A percentile compares a stretch with the other conserved stretches of the same genome.
These are phyloP conservation scores for Phialophora tarda DNA, from an alignment of 2,329 filamentous ascomycete species.

Conservation along the genomic window DNA sequence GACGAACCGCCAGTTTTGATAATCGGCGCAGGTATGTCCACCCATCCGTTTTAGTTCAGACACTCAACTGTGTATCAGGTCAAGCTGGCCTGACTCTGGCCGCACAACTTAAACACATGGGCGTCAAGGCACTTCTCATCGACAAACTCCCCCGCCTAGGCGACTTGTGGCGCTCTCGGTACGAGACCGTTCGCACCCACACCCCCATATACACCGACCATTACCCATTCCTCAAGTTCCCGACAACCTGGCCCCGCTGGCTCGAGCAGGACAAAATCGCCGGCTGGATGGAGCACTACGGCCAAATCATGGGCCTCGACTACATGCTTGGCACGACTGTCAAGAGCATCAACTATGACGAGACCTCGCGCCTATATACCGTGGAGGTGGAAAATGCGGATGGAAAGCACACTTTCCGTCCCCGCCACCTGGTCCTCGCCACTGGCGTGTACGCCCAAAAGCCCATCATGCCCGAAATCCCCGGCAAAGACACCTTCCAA, in stretches of 20 bases:
- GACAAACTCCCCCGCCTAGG: constrained; percentile 64
- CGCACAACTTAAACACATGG: constrained; percentile 64
- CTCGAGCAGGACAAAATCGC: constrained; percentile 56
- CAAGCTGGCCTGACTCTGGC: constrained; percentile 60
- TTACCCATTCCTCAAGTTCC: constrained; percentile 41
- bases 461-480: constrained; percentile 48
- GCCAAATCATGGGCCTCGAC: constrained; percentile 57
- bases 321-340: constrained; percentile 52
- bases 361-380: constrained; percentile 46
- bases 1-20: constrained; percentile 15
- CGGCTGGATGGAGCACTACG: constrained; percentile 57
- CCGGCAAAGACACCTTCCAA: constrained; percentile 50
- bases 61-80: constrained; percentile 7
- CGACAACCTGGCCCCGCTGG: constrained; percentile 51
- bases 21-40: constrained; percentile 22
- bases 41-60: neutral
- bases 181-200: constrained; percentile 46
- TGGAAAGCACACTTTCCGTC: constrained; percentile 42
- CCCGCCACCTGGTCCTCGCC: constrained; percentile 56
- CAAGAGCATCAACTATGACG: constrained; percentile 48
- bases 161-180: constrained; percentile 67
- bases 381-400: constrained; percentile 40
- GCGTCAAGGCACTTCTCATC: constrained; percentile 61
- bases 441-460: constrained; percentile 53
- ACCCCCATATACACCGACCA: constrained; percentile 42